Percentiles rank a stretch among this genome's conserved stretches.
These are phyloP conservation scores for Agarophyton chilense DNA, from an alignment of 23 red algal genomes.

Conservation along the genomic window DNA sequence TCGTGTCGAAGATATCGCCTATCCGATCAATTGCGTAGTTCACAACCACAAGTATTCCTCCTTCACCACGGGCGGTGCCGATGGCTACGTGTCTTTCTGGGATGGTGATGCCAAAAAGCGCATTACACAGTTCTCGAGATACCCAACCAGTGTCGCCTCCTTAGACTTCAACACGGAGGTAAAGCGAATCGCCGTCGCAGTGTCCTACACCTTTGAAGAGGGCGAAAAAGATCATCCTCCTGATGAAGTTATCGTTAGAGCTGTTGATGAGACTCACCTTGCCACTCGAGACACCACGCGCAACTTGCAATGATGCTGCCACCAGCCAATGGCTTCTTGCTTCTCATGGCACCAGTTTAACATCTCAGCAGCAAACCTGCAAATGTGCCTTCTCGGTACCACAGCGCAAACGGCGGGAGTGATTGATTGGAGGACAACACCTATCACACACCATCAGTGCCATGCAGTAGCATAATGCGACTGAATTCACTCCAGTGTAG, in stretches of 20 bases:
- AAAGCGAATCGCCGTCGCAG: slow-evolving; percentile 57
- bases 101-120: slow-evolving; percentile 90
- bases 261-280: slow-evolving; percentile 54
- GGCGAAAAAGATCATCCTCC: slow-evolving; percentile 73
- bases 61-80: slow-evolving; percentile 84
- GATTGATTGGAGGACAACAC: no score
- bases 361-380: neutral
- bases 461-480: no score
- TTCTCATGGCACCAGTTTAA: neutral
- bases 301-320: neutral
- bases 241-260: slow-evolving; percentile 59
- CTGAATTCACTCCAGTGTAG: no score
- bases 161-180: slow-evolving; percentile 47
- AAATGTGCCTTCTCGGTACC: no score
- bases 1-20: slow-evolving; percentile 63
- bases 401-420: no score
- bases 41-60: slow-evolving; percentile 76
- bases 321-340: neutral
- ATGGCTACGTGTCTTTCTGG: slow-evolving; percentile 88
- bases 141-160: slow-evolving; percentile 55
- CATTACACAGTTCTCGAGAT: slow-evolving; percentile 71
- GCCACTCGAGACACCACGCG: slow-evolving; percentile 29
- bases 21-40: slow-evolving; percentile 79
- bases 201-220: slow-evolving; percentile 78
- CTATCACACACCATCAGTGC: no score